These are phyloP conservation scores for Coniochaeta sp. DNA, from an alignment of 2,329 filamentous ascomycete species.

Conservation along the genomic window DNA sequence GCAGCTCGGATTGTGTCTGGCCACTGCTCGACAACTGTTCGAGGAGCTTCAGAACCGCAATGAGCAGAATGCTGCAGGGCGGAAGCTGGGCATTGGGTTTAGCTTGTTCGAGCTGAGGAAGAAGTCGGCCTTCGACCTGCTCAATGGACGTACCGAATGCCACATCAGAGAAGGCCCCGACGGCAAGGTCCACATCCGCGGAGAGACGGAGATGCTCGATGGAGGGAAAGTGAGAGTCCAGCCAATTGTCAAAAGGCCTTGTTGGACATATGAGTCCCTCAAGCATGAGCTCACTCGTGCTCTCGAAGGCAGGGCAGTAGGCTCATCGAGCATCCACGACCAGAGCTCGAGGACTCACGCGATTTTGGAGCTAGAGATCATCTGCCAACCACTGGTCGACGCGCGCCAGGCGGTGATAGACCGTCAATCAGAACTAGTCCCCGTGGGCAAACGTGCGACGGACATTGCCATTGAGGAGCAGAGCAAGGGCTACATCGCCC, in stretches of 20 bases:
- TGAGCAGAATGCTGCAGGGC: background rate
- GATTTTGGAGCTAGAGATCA: constrained; percentile 32
- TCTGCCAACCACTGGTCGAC: constrained; percentile 26
- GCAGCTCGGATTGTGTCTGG: constrained; percentile 28
- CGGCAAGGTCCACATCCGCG: constrained; percentile 31
- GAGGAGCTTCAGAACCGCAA: constrained; percentile 19
- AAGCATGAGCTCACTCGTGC: constrained; percentile 19
- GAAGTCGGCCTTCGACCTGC: constrained; percentile 32
- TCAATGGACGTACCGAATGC: constrained; percentile 29
- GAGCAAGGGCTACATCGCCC: constrained; percentile 19
- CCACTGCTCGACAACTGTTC: constrained; percentile 24
- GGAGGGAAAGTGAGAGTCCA: constrained; percentile 32
- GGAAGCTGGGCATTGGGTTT: constrained; percentile 26
- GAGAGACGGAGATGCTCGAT: constrained; percentile 30
- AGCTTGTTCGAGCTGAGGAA: constrained; percentile 33
- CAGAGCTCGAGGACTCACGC: constrained; percentile 38
- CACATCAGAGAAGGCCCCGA: constrained; percentile 32
- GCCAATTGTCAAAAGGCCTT: constrained; percentile 25
- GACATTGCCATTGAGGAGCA: constrained; percentile 32
- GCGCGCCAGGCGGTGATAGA: constrained; percentile 30
- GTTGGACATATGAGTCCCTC: constrained; percentile 28
- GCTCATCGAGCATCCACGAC: constrained; percentile 32
- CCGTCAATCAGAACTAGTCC: constrained; percentile 34
- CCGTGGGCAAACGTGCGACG: constrained; percentile 33
- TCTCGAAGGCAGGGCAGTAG: constrained; percentile 22